Conservation (phyloP, 2,329 filamentous ascomycete genomes). For the Aspergillus proliferans region DNA sequence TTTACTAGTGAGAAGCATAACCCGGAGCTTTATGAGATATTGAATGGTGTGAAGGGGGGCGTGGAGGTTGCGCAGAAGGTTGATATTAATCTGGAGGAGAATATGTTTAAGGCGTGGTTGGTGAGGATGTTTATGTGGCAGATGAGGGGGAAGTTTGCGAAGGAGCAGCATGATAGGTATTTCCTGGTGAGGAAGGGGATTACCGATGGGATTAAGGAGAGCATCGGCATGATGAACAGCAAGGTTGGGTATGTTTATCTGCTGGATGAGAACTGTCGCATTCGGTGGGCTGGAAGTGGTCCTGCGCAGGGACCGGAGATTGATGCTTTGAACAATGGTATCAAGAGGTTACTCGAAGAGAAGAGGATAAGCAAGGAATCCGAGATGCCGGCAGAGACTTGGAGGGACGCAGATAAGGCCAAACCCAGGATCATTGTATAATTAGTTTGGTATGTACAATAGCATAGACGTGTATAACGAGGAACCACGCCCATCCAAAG, state of each 20-base stretch:
- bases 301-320: conserved; percentile 37
- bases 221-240: conserved; percentile 68
- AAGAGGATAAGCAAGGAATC: conserved; percentile 22
- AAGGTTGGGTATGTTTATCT: conserved; percentile 94
- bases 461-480: conserved; percentile 6
- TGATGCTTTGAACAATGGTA: conserved; percentile 37
- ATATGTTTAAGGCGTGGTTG: conserved; percentile 57
- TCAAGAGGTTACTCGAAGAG: conserved; percentile 39
- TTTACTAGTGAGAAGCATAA: conserved; percentile 65
- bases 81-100: conserved; percentile 85
- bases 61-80: conserved; percentile 62
- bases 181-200: conserved; percentile 56
- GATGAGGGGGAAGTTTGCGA: conserved; percentile 42
- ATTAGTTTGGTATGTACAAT: conserved; percentile 10
- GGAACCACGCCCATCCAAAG: background rate
- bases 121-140: conserved; percentile 49
- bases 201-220: conserved; percentile 50
- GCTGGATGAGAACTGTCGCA: conserved; percentile 77
- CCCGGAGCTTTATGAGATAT: conserved; percentile 58
- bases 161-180: conserved; percentile 51
- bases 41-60: conserved; percentile 42
- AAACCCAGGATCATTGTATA: conserved; percentile 16
- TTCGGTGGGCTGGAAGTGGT: conserved; percentile 84
- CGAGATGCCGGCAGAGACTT: conserved; percentile 16
- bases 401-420: conserved; percentile 5